Evolutionary conservation across 352 stramenopile species (phyloP).

Genomic region (Globisporangium splendens): DNA sequence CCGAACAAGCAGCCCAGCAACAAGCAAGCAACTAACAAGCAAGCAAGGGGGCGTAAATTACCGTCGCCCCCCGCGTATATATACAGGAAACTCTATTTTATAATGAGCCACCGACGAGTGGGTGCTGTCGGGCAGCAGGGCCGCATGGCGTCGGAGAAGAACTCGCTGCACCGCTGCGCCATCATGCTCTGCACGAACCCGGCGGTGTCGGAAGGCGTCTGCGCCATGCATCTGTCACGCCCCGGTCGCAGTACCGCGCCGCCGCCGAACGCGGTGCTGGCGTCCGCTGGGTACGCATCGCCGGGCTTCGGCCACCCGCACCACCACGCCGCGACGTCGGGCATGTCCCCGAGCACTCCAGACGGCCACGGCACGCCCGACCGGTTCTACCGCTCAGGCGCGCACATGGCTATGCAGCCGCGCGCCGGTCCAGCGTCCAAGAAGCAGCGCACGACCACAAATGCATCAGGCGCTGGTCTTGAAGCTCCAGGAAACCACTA

Average conservation of each 20-base stretch:
- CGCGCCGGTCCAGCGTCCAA: conserved; percentile 35
- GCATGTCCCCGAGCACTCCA: too few relatives aligned
- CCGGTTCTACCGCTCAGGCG: conserved; percentile 44
- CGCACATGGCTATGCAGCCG: conserved; percentile 60
- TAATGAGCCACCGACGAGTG: conserved; percentile 11
- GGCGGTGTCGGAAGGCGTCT: conserved; percentile 70
- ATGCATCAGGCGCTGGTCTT: not conserved
- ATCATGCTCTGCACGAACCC: conserved; percentile 78
- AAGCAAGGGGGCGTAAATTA: not conserved
- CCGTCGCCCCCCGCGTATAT: too few relatives aligned
- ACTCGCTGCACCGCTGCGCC: conserved; percentile 71
- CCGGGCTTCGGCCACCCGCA: conserved; percentile 5
- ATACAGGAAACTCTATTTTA: not conserved
- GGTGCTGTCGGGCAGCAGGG: not conserved
- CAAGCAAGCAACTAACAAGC: not conserved
- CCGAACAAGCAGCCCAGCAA: too few relatives aligned
- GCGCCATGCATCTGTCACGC: conserved; percentile 68
- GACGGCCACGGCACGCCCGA: conserved; percentile 57
- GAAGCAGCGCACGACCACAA: conserved; percentile 49
- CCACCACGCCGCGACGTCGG: too few relatives aligned
- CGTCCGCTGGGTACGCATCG: conserved; percentile 24
- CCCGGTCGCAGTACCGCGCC: conserved; percentile 9
- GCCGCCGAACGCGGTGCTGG: conserved; percentile 7
- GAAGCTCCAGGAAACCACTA: not conserved
- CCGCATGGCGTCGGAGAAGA: conserved; percentile 29